These are phyloP conservation scores for Fusarium newnesense DNA, from an alignment of 2,329 filamentous ascomycete species.

Conservation along the genomic window DNA sequence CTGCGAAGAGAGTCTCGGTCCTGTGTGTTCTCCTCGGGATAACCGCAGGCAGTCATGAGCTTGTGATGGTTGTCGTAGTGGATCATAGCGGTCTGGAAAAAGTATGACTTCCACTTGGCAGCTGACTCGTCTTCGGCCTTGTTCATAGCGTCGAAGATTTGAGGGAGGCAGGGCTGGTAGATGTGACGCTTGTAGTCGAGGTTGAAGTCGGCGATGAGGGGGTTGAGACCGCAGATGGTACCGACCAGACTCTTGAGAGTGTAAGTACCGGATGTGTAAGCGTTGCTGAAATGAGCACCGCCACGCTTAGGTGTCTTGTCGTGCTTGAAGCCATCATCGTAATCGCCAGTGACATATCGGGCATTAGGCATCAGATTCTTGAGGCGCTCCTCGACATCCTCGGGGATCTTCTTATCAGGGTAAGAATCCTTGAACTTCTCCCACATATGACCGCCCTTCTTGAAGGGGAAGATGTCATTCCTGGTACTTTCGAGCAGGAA, in stretches of 20 bases:
- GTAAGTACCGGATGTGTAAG: constrained; percentile 55
- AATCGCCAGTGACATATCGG: constrained; percentile 50
- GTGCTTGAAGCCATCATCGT: constrained; percentile 49
- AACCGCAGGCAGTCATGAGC: constrained; percentile 49
- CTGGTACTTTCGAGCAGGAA: constrained; percentile 57
- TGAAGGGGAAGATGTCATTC: constrained; percentile 57
- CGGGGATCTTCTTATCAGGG: constrained; percentile 47
- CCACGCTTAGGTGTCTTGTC: constrained; percentile 43
- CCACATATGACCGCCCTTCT: constrained; percentile 52
- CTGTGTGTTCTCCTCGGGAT: constrained; percentile 40
- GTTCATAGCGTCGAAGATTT: constrained; percentile 50
- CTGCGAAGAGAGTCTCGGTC: constrained; percentile 46
- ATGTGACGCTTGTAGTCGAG: constrained; percentile 53
- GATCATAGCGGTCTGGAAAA: constrained; percentile 48
- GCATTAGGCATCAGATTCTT: constrained; percentile 46
- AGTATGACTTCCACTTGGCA: constrained; percentile 47
- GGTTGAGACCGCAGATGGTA: constrained; percentile 54
- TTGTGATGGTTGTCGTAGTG: constrained; percentile 49
- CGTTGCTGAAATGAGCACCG: constrained; percentile 54
- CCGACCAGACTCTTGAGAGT: constrained; percentile 56
- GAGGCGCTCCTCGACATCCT: constrained; percentile 42
- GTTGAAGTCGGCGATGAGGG: constrained; percentile 56
- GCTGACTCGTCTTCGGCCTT: constrained; percentile 23
- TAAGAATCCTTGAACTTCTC: constrained; percentile 47
- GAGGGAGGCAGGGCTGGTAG: constrained; percentile 58